A percentile compares a stretch with the other conserved stretches of the same genome.
phyloP scores from a whole-genome alignment of 495 filamentous ascomycete species.

The Hyaloscypha variabilis region DNA sequence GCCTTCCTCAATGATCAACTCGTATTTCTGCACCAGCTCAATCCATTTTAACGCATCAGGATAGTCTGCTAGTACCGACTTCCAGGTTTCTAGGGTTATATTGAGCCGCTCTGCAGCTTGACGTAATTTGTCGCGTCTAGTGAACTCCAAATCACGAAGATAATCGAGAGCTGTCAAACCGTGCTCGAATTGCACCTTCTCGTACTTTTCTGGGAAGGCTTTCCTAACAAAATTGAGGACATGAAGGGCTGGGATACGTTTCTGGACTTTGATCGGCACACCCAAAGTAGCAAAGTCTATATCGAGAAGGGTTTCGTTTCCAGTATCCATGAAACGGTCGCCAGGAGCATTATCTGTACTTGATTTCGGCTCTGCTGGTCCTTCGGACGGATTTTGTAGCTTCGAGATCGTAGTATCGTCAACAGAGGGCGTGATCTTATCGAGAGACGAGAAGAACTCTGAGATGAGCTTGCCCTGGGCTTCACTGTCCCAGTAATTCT shows the following conservation, averaged over 20 bases:
- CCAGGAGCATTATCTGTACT: not conserved
- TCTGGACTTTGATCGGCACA: not conserved
- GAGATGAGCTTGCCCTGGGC: slow-evolving; percentile 16
- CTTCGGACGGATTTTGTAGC: slow-evolving; percentile 2
- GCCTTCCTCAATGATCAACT: slow-evolving; percentile 15
- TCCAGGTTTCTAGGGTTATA: slow-evolving; percentile 25
- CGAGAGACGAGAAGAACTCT: slow-evolving; percentile 19
- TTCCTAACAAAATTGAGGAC: not conserved
- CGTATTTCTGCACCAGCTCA: slow-evolving; percentile 9
- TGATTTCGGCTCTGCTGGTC: not conserved
- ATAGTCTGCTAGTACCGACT: slow-evolving; percentile 14
- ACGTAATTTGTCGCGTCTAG: slow-evolving; percentile 14
- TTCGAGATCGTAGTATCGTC: not conserved
- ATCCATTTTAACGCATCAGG: slow-evolving; percentile 21
- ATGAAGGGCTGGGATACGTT: slow-evolving; percentile 14
- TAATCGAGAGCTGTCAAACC: slow-evolving; percentile 25
- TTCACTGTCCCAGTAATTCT: slow-evolving; percentile 24
- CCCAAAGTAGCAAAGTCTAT: not conserved
- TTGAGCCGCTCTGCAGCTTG: slow-evolving; percentile 18
- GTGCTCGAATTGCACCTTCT: slow-evolving; percentile 22
- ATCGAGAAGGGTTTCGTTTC: slow-evolving; percentile 16
- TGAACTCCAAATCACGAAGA: slow-evolving; percentile 26
- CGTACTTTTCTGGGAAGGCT: slow-evolving; percentile 12
- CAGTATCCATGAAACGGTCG: slow-evolving; percentile 27
- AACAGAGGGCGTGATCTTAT: slow-evolving; percentile 5